Evolutionary conservation across 441 rosid genomes (phyloP).

Genomic region (Adansonia gregorii): DNA sequence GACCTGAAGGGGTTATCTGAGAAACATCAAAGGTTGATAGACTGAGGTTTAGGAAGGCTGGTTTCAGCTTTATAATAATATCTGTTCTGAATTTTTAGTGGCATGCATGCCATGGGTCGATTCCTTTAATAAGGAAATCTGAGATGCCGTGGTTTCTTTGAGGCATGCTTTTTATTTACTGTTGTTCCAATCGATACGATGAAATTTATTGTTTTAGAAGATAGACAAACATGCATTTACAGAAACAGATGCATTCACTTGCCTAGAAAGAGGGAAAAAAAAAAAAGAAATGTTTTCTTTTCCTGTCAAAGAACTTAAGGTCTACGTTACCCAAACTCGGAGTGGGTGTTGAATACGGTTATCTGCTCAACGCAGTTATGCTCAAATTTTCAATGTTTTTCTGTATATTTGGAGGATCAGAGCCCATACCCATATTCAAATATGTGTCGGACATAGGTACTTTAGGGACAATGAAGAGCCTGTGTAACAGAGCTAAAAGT

Average conservation of each 20-base stretch:
- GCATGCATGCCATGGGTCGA: not conserved
- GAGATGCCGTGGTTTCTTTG: not conserved
- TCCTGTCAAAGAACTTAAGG: not conserved
- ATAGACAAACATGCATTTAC: slow-evolving; percentile 3
- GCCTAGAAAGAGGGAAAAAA: not conserved
- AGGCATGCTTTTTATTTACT: not conserved
- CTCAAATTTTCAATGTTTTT: too few species aligned
- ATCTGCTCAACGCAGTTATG: too few species aligned
- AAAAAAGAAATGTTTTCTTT: slow-evolving; percentile 10
- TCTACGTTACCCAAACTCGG: too few species aligned
- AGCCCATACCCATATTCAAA: too few species aligned
- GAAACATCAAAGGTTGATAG: not conserved
- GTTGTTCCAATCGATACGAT: not conserved
- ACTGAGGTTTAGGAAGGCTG: not conserved
- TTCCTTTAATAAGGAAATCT: not conserved
- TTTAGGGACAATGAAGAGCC: too few species aligned
- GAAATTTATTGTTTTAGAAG: not conserved
- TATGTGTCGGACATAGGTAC: too few species aligned
- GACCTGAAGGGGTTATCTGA: not conserved
- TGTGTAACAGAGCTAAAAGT: not conserved
- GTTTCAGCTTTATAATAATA: not conserved
- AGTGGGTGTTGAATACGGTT: too few species aligned
- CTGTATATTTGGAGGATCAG: too few species aligned
- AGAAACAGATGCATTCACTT: not conserved
- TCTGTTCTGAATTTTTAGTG: slow-evolving; percentile 10